These are phyloP conservation scores for Apiospora kogelbergensis DNA, from an alignment of 2,329 filamentous ascomycete genomes.

Conservation along the genomic window DNA sequence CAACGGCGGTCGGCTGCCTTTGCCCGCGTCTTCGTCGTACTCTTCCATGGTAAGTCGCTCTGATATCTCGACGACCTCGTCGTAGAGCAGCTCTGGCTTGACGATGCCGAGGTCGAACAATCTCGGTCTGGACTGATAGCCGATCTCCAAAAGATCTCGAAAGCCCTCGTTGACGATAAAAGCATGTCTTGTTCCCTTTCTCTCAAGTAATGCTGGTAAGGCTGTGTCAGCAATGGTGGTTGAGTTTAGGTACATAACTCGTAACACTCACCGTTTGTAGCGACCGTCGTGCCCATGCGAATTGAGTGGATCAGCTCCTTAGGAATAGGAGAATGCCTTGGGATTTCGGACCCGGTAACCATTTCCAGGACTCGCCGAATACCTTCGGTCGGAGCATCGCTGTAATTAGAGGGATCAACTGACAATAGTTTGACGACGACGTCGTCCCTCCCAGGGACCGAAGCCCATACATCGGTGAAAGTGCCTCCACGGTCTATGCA, in stretches of 20 bases:
- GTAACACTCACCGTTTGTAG: constrained; percentile 12
- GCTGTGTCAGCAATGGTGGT: too few species aligned
- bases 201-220: too few species aligned
- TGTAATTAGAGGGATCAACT: constrained; percentile 14
- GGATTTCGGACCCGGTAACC: constrained; percentile 7
- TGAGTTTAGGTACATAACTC: constrained; percentile 55
- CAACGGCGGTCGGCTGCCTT: too few species aligned
- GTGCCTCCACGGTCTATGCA: constrained; percentile 16
- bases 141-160: too few species aligned
- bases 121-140: too few species aligned
- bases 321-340: constrained; percentile 7
- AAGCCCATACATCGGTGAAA: constrained; percentile 14
- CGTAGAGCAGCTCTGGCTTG: too few species aligned
- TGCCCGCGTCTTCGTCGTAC: too few species aligned
- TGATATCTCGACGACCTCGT: too few species aligned
- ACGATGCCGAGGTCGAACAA: too few species aligned
- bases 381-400: constrained; percentile 14
- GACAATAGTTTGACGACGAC: constrained; percentile 14
- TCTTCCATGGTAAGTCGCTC: too few species aligned
- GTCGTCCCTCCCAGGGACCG: constrained; percentile 10
- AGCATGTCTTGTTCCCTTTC: too few species aligned
- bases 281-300: constrained; percentile 16
- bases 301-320: constrained; percentile 11
- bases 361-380: constrained; percentile 15
- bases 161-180: too few species aligned